phyloP scores from a whole-genome alignment of 2,329 filamentous ascomycete genomes.

The Alternaria sp. region DNA sequence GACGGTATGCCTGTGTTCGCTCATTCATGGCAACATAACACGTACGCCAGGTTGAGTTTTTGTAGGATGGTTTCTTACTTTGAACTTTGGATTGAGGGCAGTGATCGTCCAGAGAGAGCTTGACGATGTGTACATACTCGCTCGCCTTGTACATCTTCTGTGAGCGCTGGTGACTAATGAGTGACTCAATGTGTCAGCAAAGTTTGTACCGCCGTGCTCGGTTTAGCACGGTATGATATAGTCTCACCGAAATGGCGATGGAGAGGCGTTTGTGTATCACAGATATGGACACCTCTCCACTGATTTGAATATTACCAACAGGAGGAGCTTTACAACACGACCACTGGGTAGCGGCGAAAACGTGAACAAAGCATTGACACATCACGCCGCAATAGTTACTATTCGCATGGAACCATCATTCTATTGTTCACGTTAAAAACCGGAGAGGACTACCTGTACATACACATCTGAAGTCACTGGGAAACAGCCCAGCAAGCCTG shows the following conservation, averaged over 20 bases:
- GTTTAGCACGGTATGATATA: neutral
- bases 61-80: neutral
- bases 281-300: too few species aligned
- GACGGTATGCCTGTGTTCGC: neutral
- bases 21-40: neutral
- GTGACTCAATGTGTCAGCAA: neutral
- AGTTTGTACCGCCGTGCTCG: neutral
- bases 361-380: neutral
- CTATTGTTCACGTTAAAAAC: neutral
- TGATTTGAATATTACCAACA: too few species aligned
- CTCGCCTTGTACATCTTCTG: neutral
- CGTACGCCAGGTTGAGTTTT: neutral
- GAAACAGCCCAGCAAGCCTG: neutral
- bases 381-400: neutral
- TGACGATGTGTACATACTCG: neutral
- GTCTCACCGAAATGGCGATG: neutral
- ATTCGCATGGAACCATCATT: neutral
- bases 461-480: neutral
- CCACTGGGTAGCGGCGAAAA: neutral
- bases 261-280: neutral
- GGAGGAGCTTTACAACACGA: neutral
- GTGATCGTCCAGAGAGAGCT: neutral
- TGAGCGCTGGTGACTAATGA: neutral
- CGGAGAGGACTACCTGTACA: neutral
- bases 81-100: neutral